Evolutionary conservation across 257 asterid genomes (phyloP), one percentile per base, ranked within the genome.

Genomic region (Echites panduratus): DNA sequence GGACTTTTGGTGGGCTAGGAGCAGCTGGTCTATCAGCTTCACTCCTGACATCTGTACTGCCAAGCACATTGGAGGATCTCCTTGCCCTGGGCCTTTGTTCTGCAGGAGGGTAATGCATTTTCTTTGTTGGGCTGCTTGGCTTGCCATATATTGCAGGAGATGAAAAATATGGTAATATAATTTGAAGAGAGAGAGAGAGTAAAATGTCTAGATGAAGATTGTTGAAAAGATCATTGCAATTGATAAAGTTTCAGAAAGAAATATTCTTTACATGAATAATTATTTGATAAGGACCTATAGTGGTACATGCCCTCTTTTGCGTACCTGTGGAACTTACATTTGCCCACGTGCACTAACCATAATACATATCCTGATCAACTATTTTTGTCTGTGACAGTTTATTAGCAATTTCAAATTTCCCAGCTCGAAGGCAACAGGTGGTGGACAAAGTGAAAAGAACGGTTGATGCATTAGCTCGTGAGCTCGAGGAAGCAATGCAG

Each of bases 1-100:
- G 87, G 54, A 85, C 97, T 79, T 88, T 82, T 75, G 97, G 99
- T 64, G 96, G 98, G 71, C 83, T 95, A 57, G 99, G 97, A 64
- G 92, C 88, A 73, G 98, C 99, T 64, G 98, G 97, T 75, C 81
- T 95, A 59, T 92, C 98, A 73, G 98, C 98, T 54, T 92, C 98
- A 12, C 95, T 95, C 70, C 78, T 95, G 83, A 95, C 97, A 61
- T 95, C 99, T 79, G 85, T 95, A 76, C 79, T 95, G 81, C 91
- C 92, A 20, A 87, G 89, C 62, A 88, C 97, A 63, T 76, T 81
- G 73, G 98, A 95, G 84, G 99, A 95, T 86, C 96, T 95, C 75
- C 96, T 95, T 77, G 98, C 97, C 53, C 81, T 95, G 56, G 97
- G 94, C 72, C 88, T 95, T 82, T 95, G 99, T 86, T 95, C 99